Evolutionary conservation across 331 rosid genomes (phyloP).

Genomic region (Quercus tomentella): DNA sequence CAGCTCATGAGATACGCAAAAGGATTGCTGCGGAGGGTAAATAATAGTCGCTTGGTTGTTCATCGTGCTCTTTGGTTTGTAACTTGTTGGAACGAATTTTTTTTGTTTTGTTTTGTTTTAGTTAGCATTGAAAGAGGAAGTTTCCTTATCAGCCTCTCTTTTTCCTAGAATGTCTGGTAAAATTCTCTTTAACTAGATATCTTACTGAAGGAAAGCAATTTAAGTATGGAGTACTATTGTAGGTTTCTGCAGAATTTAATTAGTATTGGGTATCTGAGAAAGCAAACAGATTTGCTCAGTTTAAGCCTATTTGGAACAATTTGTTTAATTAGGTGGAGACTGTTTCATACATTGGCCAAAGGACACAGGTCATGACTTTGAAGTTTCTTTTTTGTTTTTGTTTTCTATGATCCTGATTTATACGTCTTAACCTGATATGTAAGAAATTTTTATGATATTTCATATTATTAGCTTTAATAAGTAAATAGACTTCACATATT

Average conservation of each 20-base stretch:
- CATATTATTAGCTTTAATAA: not conserved
- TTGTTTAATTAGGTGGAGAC: not conserved
- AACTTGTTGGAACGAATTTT: not conserved
- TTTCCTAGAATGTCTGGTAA: no score
- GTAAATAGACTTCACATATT: not conserved
- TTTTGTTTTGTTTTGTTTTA: not conserved
- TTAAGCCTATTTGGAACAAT: not conserved
- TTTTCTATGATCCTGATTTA: not conserved
- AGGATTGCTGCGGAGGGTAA: slow-evolving; percentile 59
- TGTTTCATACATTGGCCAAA: slow-evolving; percentile 1
- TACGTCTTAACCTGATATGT: not conserved
- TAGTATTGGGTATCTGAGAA: not conserved
- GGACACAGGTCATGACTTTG: not conserved
- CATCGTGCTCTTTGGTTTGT: not conserved
- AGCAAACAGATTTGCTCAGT: not conserved
- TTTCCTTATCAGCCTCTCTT: no score
- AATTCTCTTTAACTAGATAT: no score
- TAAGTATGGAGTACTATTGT: no score
- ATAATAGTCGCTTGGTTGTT: slow-evolving; percentile 5
- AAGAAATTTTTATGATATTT: slow-evolving; percentile 5
- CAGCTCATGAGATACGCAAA: slow-evolving; percentile 77
- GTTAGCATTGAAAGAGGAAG: no score
- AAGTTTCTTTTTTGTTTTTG: not conserved
- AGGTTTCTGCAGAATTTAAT: no score
- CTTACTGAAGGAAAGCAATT: no score